Conservation (phyloP, 192 early-diverging fungal genomes). For the Backusella morwellensis region DNA sequence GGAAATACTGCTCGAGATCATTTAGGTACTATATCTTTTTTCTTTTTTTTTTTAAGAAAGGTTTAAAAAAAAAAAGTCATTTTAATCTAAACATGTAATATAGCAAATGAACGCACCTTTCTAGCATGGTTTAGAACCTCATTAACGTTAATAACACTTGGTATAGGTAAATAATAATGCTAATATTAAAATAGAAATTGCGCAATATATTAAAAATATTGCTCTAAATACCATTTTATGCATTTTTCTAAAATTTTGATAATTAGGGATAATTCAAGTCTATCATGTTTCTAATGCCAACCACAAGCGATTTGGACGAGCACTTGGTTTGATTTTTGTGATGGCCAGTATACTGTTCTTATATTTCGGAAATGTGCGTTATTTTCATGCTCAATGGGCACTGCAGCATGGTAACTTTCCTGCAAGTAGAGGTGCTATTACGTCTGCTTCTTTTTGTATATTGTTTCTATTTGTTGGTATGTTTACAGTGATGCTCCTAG, state of each 20-base stretch:
- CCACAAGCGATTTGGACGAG: conserved; percentile 33
- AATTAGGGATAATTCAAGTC: conserved; percentile 62
- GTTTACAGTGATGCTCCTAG: conserved; percentile 36
- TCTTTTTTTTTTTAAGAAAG: neutral
- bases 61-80: neutral
- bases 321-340: conserved; percentile 54
- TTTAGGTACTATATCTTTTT: conserved; percentile 43
- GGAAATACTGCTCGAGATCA: conserved; percentile 76
- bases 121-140: conserved; percentile 76
- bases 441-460: conserved; percentile 39
- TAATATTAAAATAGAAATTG: neutral
- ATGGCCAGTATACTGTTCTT: conserved; percentile 61
- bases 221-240: neutral
- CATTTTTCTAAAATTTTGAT: conserved; percentile 1
- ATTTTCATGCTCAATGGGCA: conserved; percentile 66
- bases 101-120: conserved; percentile 76
- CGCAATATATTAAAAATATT: conserved; percentile 8
- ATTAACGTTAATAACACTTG: conserved; percentile 67
- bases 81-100: neutral
- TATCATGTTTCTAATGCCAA: conserved; percentile 43
- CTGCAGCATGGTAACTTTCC: conserved; percentile 68
- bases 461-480: conserved; percentile 41
- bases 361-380: conserved; percentile 60
- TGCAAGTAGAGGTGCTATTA: conserved; percentile 59
- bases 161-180: conserved; percentile 44